Evolutionary conservation across 495 filamentous ascomycete genomes (phyloP).

Genomic region (Aspergillus taichungensis): DNA sequence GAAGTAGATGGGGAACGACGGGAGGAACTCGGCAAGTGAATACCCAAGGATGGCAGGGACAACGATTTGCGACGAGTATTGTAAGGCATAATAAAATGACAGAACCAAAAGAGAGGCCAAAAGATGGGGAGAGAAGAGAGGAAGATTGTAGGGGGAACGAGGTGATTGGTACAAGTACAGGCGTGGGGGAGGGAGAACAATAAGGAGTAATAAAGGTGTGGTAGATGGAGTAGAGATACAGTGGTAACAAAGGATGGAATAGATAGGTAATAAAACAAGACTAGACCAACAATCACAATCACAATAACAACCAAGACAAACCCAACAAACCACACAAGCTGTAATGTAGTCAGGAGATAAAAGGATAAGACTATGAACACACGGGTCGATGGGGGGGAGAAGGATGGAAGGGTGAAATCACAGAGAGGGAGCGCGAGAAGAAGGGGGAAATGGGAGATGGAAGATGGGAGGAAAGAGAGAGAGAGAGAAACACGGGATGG

Average conservation of each 20-base stretch:
- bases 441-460: slow-evolving; percentile 1
- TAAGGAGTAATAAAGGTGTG: background rate
- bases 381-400: background rate
- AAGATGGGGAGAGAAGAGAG: slow-evolving; percentile 1
- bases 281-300: slow-evolving; percentile 8
- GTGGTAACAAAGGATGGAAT: slow-evolving; percentile 1
- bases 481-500: slow-evolving; percentile 7
- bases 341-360: slow-evolving; percentile 1
- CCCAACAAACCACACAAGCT: background rate
- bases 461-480: slow-evolving; percentile 7
- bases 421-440: slow-evolving; percentile 4
- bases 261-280: slow-evolving; percentile 1
- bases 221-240: slow-evolving; percentile 4
- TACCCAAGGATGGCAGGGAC: slow-evolving; percentile 86
- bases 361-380: slow-evolving; percentile 7
- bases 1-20: slow-evolving; percentile 58
- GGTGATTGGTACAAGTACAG: slow-evolving; percentile 9
- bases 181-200: slow-evolving; percentile 5
- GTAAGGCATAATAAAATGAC: slow-evolving; percentile 65
- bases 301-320: slow-evolving; percentile 1
- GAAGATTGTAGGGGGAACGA: background rate
- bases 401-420: slow-evolving; percentile 5
- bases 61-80: slow-evolving; percentile 97
- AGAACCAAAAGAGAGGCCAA: background rate
- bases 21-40: slow-evolving; percentile 75